phyloP scores from a whole-genome alignment of 2,329 filamentous ascomycete species.

The Orbilia oligospora region DNA sequence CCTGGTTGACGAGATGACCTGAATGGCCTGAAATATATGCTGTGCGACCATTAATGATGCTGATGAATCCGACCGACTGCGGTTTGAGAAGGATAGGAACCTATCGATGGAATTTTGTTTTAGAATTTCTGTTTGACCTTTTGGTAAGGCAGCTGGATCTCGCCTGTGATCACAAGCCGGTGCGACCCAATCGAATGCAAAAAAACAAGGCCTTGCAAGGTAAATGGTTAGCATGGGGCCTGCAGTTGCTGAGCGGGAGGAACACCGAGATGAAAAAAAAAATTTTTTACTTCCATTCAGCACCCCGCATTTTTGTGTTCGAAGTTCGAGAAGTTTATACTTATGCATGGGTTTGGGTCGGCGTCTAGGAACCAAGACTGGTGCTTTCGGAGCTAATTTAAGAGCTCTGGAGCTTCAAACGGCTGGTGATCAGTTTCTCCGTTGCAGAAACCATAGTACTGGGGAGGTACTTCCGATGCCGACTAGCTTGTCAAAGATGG shows the following conservation, averaged over 20 bases:
- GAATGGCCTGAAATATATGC: slow-evolving; percentile 17
- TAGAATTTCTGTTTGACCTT: not conserved
- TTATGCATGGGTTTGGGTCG: not conserved
- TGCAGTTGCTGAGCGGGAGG: slow-evolving; percentile 2
- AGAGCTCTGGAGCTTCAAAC: slow-evolving; percentile 12
- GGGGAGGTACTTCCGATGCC: not conserved
- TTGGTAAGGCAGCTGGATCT: slow-evolving; percentile 24
- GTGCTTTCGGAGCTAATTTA: not conserved
- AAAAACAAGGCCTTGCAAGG: slow-evolving; percentile 18
- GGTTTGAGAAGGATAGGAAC: not conserved
- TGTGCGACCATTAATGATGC: slow-evolving; percentile 1
- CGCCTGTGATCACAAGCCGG: slow-evolving; percentile 29
- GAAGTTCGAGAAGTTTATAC: not conserved
- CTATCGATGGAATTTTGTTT: slow-evolving; percentile 1
- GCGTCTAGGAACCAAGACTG: not conserved
- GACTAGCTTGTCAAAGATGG: not conserved
- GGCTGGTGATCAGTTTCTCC: slow-evolving; percentile 17
- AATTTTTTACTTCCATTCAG: not conserved
- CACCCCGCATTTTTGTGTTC: slow-evolving; percentile 16
- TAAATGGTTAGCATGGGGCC: not conserved
- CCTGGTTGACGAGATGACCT: slow-evolving; percentile 5
- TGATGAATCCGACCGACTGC: slow-evolving; percentile 7
- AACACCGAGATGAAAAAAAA: not conserved
- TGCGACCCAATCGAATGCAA: slow-evolving; percentile 20
- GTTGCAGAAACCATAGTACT: not conserved